Conservation (phyloP, 176 grass and related monocot species). For the Oryza longistaminata region DNA sequence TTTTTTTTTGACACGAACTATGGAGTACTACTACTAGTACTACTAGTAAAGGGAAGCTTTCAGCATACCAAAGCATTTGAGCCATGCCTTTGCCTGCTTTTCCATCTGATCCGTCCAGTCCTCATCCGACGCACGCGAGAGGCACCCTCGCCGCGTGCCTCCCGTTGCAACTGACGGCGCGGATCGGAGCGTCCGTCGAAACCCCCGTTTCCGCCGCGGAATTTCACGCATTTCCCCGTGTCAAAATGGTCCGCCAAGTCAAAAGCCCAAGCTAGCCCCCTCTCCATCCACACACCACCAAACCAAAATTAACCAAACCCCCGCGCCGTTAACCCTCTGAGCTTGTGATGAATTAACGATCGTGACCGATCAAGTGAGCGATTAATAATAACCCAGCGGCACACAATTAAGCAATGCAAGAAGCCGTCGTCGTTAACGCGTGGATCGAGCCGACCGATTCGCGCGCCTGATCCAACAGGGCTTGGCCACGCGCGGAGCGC, state of each 20-base stretch:
- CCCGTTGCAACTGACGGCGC: conserved; percentile 23
- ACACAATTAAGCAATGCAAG: conserved; percentile 5
- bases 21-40: not conserved
- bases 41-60: not conserved
- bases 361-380: too few species aligned
- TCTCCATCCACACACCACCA: conserved; percentile 5
- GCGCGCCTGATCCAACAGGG: too few species aligned
- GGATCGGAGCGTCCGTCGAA: not conserved
- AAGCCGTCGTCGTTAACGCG: not conserved
- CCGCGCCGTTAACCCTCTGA: not conserved
- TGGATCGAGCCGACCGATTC: too few species aligned
- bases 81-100: not conserved
- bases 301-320: not conserved
- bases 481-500: too few species aligned
- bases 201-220: not conserved
- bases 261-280: not conserved
- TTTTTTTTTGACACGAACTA: too few species aligned
- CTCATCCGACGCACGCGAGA: not conserved
- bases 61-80: not conserved
- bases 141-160: too few species aligned
- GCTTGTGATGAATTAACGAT: not conserved
- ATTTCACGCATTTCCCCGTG: not conserved
- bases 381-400: too few species aligned
- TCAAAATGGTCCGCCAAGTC: conserved; percentile 23
- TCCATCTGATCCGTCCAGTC: not conserved